phyloP scores from a whole-genome alignment of 164 flowering plant genomes.

The Vitis amurensis region DNA sequence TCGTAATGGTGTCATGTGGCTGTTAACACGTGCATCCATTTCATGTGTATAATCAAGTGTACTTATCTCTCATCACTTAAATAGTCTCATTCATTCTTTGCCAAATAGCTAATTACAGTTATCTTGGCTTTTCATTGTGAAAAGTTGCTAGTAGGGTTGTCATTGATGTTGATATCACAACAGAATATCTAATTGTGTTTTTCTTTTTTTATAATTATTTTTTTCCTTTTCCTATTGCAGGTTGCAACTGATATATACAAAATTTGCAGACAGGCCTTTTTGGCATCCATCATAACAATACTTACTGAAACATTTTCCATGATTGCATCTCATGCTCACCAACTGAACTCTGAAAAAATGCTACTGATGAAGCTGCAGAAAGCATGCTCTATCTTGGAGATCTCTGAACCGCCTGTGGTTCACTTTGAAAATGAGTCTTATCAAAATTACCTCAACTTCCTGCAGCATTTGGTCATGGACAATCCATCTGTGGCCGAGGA shows the following conservation, averaged over 20 bases:
- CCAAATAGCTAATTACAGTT: no score
- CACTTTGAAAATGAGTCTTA: conserved; percentile 88
- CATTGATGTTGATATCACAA: not conserved
- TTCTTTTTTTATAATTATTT: conserved; percentile 5
- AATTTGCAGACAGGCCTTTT: conserved; percentile 40
- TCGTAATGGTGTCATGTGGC: no score
- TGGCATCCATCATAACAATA: conserved; percentile 42
- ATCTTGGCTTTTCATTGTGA: not conserved
- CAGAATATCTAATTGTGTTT: not conserved
- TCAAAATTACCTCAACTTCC: conserved; percentile 64
- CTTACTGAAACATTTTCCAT: conserved; percentile 58
- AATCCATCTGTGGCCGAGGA: conserved; percentile 43
- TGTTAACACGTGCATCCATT: no score
- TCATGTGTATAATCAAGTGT: no score
- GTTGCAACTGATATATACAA: conserved; percentile 68
- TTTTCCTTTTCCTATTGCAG: conserved; percentile 35
- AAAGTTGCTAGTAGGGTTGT: not conserved
- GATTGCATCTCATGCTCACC: conserved; percentile 67
- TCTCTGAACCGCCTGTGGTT: conserved; percentile 82
- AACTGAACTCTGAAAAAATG: conserved; percentile 52
- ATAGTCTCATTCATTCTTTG: no score
- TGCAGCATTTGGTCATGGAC: conserved; percentile 42
- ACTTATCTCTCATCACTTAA: no score
- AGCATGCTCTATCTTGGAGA: conserved; percentile 71
- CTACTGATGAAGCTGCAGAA: conserved; percentile 66